Evolutionary conservation across 495 filamentous ascomycete species (phyloP), one percentile per base, ranked within the genome.

Genomic region (Annulohypoxylon bovei): DNA sequence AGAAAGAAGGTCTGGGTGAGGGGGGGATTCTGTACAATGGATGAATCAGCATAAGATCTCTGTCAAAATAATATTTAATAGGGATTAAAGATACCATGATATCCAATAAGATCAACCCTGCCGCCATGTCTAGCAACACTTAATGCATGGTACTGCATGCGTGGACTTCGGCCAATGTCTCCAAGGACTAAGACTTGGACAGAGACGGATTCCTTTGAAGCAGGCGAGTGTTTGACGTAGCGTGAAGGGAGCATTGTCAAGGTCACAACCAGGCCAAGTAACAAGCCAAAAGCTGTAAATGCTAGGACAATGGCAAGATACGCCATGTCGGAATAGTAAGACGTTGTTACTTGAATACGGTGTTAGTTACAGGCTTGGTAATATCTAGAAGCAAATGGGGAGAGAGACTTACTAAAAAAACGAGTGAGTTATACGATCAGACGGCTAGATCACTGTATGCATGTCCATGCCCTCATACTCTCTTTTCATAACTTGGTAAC

Each of bases 141-240:
- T 65, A 97, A 78, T 20, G 94, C 93, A 87, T 99, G 95, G 76
- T 99, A 98, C 78, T 98, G 95, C 95, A 99, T 99, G 64, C 95
- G 92, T 23, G 95, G 95, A 77, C 93, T 97, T 33, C 94, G 88
- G 23, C 95, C 95, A 79, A 99, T 95, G 75, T 99, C 95, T 12
- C 95, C 95, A n/a, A 99, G 86, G 40, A 99, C 95, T n/a, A 98
- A 85, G 33, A 99, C 87, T 74, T 97, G 93, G 25, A 92, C 85
- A 5, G 86, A 85, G 22, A 84, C 79, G 7, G 62, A 37, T 25
- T 68, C 70, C 9, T 76, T 68, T 8, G 74, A 62, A 0, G 71
- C 75, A 8, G 75, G 66, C 14, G 73, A 69, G 8, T 70, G 63
- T 28, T 69, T 76, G 25, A 70, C 65, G 30, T 77, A 76, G 30